Percentiles rank a stretch among this genome's conserved stretches.
Conservation (phyloP, 805 yeast genomes). For the Saturnispora hagleri region DNA sequence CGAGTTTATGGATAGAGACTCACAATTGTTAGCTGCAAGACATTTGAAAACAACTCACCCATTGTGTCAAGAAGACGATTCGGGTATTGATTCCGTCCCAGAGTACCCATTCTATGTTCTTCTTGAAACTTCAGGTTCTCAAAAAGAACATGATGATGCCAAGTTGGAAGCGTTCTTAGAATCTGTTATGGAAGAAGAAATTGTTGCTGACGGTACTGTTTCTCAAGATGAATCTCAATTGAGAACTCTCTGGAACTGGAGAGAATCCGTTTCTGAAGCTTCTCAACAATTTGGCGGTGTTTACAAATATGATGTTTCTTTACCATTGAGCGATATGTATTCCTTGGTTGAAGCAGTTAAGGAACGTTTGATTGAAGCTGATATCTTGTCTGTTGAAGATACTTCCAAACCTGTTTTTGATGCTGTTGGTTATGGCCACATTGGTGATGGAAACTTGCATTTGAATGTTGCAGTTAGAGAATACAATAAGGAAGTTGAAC, state of each 20-base stretch:
- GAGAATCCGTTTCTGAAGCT: constrained; percentile 91
- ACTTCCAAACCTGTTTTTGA: constrained; percentile 66
- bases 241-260: constrained; percentile 84
- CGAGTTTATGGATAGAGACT: constrained; percentile 81
- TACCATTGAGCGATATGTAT: constrained; percentile 76
- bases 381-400: constrained; percentile 54
- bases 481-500: constrained; percentile 72
- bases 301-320: constrained; percentile 91
- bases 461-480: constrained; percentile 85
- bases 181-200: constrained; percentile 70
- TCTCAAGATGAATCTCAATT: constrained; percentile 93
- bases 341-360: constrained; percentile 75
- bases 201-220: constrained; percentile 87
- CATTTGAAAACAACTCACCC: constrained; percentile 64
- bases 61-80: constrained; percentile 51
- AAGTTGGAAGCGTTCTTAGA: constrained; percentile 83
- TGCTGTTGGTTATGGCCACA: constrained; percentile 95
- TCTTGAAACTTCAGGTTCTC: constrained; percentile 95
- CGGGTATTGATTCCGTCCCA: constrained; percentile 26
- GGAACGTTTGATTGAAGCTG: constrained; percentile 44
- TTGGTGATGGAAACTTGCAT: constrained; percentile 96
- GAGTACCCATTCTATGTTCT: constrained; percentile 83
- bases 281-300: constrained; percentile 84
- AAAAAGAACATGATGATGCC: constrained; percentile 85
- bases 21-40: constrained; percentile 53